Percentiles rank a stretch among this genome's conserved stretches.
These are phyloP conservation scores for Sclerotinia sclerotiorum DNA, from an alignment of 2,329 filamentous ascomycete genomes.

Conservation along the genomic window DNA sequence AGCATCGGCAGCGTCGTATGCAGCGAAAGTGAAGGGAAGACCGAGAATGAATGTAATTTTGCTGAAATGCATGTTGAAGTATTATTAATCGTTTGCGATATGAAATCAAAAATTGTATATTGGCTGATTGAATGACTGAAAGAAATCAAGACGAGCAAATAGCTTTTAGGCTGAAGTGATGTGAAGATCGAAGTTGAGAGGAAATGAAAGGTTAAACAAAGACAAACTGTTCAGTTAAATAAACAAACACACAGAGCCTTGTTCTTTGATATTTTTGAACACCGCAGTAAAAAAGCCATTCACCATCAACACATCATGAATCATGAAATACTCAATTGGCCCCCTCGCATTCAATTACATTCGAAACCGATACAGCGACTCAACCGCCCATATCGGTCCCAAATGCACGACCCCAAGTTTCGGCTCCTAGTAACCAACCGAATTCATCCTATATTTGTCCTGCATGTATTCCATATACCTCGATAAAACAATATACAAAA, in stretches of 20 bases:
- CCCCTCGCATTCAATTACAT: neutral
- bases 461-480: neutral
- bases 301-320: neutral
- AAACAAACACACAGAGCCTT: conserved; percentile 1
- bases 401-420: conserved; percentile 14
- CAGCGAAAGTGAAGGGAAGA: conserved; percentile 32
- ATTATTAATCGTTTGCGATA: neutral
- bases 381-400: conserved; percentile 2
- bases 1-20: conserved; percentile 22
- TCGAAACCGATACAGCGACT: neutral
- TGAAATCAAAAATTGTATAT: neutral
- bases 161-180: neutral
- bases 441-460: neutral
- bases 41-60: conserved; percentile 30
- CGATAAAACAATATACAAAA: neutral
- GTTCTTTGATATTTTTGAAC: neutral
- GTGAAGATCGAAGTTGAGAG: neutral
- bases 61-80: conserved; percentile 38
- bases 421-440: neutral
- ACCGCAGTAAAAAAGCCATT: neutral
- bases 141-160: neutral
- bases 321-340: neutral
- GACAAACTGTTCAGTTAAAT: neutral
- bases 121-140: neutral
- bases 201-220: conserved; percentile 2